A percentile compares a stretch with the other conserved stretches of the same genome.
phyloP scores from a whole-genome alignment of 768 basidiomycete genomes.

The Daedaleopsis sinensis region DNA sequence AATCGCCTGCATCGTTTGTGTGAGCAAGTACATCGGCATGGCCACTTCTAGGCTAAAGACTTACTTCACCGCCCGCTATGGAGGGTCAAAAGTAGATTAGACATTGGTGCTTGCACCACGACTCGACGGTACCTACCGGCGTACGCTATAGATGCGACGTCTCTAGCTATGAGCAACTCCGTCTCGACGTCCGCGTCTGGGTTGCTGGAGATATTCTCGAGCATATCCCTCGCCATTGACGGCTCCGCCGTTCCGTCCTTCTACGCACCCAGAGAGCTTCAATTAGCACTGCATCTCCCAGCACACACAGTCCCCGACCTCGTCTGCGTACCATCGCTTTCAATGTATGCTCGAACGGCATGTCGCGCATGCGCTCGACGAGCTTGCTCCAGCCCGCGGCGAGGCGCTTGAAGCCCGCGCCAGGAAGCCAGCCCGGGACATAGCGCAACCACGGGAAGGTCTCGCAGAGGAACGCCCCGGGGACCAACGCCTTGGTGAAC shows the following conservation, averaged over 20 bases:
- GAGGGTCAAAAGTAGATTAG: too few species aligned
- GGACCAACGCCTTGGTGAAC: neutral
- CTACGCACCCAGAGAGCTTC: too few species aligned
- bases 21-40: neutral
- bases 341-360: neutral
- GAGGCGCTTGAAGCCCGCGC: constrained; percentile 1
- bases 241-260: too few species aligned
- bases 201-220: too few species aligned
- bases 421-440: constrained; percentile 11
- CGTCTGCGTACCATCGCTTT: neutral
- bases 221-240: too few species aligned
- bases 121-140: too few species aligned
- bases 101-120: too few species aligned
- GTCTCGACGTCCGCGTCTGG: too few species aligned
- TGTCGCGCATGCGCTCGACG: neutral
- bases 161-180: too few species aligned
- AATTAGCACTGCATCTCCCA: too few species aligned
- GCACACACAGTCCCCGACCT: too few species aligned
- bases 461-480: constrained; percentile 6
- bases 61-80: neutral
- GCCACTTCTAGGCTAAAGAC: neutral
- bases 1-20: constrained; percentile 4
- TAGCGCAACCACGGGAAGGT: constrained; percentile 7
- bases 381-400: neutral
- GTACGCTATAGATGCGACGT: too few species aligned